Base-by-base conservation (phyloP, 192 early-diverging fungal species). In the Backusella westeae region DNA sequence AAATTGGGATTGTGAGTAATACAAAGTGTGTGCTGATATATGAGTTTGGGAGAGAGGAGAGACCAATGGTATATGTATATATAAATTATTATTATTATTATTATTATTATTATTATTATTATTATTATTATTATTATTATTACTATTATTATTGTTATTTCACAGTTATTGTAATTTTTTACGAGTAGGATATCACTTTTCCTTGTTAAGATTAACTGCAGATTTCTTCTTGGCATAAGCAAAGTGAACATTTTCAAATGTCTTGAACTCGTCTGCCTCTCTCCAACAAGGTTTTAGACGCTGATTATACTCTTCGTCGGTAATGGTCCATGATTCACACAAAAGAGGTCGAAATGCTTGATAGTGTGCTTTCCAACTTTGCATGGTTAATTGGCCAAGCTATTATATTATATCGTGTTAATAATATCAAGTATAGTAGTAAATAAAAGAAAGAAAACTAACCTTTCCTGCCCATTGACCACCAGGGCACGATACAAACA, bases 191-290 rank as follows among this genome's bases (percentile, higher is more conserved):
- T 68, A 68, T 15, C 19, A 68, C 19, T 68, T 36, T 9, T 68
- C 32, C 17, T 68, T 8, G 35, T n/a, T 8, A 35, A 34, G 44
- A n/a, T 44, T 52, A 19, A 26, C 15, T 42, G 29, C 14, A 6
- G 39, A 46, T 74, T 77, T 77, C 66, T 83, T 83, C 41, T 83
- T 78, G 0, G 70, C 82, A 72, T 83, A 83, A 34, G 82, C 74
- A 77, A 83, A 83, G 38, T 83, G 82, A 26, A 83, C 75, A 71
- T 83, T 83, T 68, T 83, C 82, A 75, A 78, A 83, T 19, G 78
- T 83, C 34, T 80, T 79, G 68, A 80, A 76, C 52, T 74, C 75
- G 17, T 83, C 78, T 26, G 78, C 75, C 38, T 83, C 82, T 21
- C 73, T 74, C 75, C 77, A 75, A 42, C 82, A 83, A 4, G 67